Evolutionary conservation across 106 monocot species (phyloP), one percentile per base, ranked within the genome.

Genomic region (Cymbidium sinense): DNA sequence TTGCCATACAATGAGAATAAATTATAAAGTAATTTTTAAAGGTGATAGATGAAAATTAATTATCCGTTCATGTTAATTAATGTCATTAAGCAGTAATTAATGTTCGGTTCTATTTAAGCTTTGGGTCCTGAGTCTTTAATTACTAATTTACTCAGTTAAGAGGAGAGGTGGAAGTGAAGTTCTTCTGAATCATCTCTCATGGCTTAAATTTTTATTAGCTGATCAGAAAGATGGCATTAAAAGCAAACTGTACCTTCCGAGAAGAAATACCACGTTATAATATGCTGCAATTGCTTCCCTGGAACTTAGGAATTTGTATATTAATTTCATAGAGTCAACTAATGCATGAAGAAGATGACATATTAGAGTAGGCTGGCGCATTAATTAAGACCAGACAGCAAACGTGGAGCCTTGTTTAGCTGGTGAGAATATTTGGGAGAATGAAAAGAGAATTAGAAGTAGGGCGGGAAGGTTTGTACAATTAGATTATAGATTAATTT

Each of bases 321-420:
- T 70, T 39, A 71, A 61, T 71, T 71, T 71, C 37, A 39, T 71
- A 7, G 71, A 71, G 71, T 71, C 71, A 71, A 71, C 71, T 39
- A 35, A 37, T 29, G 47, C 47, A 47, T 47, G 47, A 15, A 47
- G 47, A 47, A 47, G 47, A 47, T 47, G 47, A 47, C 47, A 47
- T 47, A 47, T 47, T 11, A 13, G 47, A 11, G 11, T 47, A 47
- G 47, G 47, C 13, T 47, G 15, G 47, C 47, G 13, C 47, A 47
- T 47, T 47, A 47, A 47, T 47, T 47, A 47, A 47, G 35, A 20
- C 37, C 1, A 71, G 71, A 20, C 36, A 37, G 19, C 29, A 71
- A n/a, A 15, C 1, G 18, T 37, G n/a, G 20, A 39, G 71, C 71
- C 31, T 21, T 37, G 10, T 37, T 39, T 71, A 12, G 61, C 13